Percentiles rank a stretch among this genome's conserved stretches.
phyloP scores from a whole-genome alignment of 495 filamentous ascomycete genomes.

The Oleoguttula mirabilis region DNA sequence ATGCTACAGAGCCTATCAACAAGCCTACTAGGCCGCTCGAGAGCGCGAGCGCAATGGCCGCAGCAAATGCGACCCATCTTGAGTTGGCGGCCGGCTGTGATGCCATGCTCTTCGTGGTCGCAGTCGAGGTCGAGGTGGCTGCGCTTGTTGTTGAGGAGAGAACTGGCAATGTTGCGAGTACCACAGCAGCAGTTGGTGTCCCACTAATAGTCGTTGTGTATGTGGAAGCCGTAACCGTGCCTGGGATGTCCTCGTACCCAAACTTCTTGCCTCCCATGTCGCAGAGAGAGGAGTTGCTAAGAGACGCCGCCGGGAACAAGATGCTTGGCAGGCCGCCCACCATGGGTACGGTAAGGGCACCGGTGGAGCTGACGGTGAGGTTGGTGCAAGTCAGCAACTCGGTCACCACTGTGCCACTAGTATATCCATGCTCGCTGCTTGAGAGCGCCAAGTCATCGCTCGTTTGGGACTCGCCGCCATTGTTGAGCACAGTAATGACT shows the following conservation, averaged over 20 bases:
- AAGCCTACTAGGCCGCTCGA: no score
- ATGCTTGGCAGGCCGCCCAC: constrained; percentile 18
- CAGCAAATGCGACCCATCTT: no score
- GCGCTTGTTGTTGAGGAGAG: no score
- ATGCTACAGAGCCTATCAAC: no score
- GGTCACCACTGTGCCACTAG: constrained; percentile 27
- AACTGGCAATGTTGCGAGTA: no score
- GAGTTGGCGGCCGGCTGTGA: no score
- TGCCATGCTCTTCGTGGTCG: no score
- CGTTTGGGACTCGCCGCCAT: constrained; percentile 37
- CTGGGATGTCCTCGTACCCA: not conserved
- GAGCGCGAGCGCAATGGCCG: no score
- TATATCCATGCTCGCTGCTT: constrained; percentile 29
- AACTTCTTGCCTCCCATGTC: not conserved
- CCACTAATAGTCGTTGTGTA: not conserved
- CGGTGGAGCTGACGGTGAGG: constrained; percentile 28
- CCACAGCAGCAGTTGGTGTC: not conserved
- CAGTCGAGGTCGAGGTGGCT: no score
- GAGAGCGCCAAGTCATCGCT: constrained; percentile 37
- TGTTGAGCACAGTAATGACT: constrained; percentile 48
- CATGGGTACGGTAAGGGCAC: constrained; percentile 18
- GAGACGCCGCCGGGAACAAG: constrained; percentile 18
- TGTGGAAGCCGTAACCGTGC: constrained; percentile 4
- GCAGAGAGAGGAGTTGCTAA: constrained; percentile 23
- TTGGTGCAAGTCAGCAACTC: constrained; percentile 36